Evolutionary conservation across 805 yeast species (phyloP).

Genomic region (Torulaspora franciscae): DNA sequence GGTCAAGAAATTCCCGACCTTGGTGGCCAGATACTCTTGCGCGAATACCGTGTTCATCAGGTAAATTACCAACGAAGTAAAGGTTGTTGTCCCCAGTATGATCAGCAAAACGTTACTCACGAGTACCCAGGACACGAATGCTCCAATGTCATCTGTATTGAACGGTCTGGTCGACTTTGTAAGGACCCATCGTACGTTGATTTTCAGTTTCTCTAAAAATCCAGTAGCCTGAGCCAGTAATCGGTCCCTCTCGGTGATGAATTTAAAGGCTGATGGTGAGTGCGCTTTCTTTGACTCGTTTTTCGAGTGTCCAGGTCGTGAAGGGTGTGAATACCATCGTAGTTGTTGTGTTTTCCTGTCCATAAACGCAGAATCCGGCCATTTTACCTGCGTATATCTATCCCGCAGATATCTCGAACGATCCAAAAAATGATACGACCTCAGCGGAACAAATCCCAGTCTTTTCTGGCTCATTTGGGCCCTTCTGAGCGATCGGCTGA

Average conservation of each 20-base stretch:
- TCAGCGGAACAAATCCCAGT: background rate
- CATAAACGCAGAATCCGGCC: background rate
- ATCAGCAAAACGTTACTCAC: conserved; percentile 81
- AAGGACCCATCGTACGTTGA: conserved; percentile 65
- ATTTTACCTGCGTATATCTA: background rate
- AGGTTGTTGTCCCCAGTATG: conserved; percentile 86
- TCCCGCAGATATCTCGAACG: background rate
- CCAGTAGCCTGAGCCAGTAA: conserved; percentile 42
- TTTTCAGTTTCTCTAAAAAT: conserved; percentile 39
- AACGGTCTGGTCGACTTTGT: conserved; percentile 76
- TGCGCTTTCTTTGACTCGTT: background rate
- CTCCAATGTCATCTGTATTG: conserved; percentile 87
- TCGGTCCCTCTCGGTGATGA: conserved; percentile 27
- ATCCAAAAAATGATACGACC: background rate
- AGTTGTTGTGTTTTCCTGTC: background rate
- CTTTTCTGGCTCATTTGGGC: background rate
- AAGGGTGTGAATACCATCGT: background rate
- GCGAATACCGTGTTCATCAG: conserved; percentile 54
- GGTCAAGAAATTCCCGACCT: conserved; percentile 78
- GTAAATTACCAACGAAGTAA: conserved; percentile 72
- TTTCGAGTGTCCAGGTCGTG: background rate
- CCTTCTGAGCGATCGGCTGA: conserved; percentile 1
- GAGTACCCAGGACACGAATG: conserved; percentile 86
- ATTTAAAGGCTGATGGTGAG: conserved; percentile 13
- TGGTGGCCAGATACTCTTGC: conserved; percentile 75